These are phyloP conservation scores for Phytophthora melonis DNA, from an alignment of 352 stramenopile genomes.

Conservation along the genomic window DNA sequence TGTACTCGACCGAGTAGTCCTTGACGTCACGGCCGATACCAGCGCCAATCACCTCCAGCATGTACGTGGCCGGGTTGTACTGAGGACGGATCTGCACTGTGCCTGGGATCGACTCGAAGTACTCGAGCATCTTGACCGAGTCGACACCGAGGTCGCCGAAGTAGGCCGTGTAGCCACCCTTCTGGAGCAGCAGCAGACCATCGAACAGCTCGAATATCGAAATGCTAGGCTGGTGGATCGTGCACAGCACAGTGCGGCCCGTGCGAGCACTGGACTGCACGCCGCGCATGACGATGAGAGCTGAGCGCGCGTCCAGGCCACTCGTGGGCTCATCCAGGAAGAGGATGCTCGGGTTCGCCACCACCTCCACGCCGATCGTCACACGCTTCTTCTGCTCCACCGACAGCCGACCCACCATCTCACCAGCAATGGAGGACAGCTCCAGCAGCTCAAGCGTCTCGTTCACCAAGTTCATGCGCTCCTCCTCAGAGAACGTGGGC, in stretches of 20 bases:
- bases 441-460: constrained; percentile 70
- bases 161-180: constrained; percentile 62
- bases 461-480: constrained; percentile 62
- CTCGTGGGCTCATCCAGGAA: constrained; percentile 95
- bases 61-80: constrained; percentile 93
- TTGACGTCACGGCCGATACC: constrained; percentile 72
- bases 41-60: constrained; percentile 89
- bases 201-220: constrained; percentile 94
- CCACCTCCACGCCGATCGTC: constrained; percentile 94
- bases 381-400: constrained; percentile 95
- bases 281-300: constrained; percentile 86
- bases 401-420: constrained; percentile 66
- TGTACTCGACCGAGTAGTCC: constrained; percentile 52
- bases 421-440: constrained; percentile 49
- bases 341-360: constrained; percentile 93
- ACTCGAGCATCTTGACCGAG: constrained; percentile 81
- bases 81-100: constrained; percentile 66
- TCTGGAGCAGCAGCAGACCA: constrained; percentile 83
- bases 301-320: constrained; percentile 88
- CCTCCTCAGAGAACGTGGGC: constrained; percentile 40
- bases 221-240: constrained; percentile 65
- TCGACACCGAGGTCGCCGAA: constrained; percentile 90
- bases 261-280: constrained; percentile 84
- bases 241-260: constrained; percentile 84
- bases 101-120: constrained; percentile 82